Percentiles rank a stretch among this genome's conserved stretches.
These are phyloP conservation scores for Trypanosoma mega DNA, from an alignment of 208 protist species.

Conservation along the genomic window DNA sequence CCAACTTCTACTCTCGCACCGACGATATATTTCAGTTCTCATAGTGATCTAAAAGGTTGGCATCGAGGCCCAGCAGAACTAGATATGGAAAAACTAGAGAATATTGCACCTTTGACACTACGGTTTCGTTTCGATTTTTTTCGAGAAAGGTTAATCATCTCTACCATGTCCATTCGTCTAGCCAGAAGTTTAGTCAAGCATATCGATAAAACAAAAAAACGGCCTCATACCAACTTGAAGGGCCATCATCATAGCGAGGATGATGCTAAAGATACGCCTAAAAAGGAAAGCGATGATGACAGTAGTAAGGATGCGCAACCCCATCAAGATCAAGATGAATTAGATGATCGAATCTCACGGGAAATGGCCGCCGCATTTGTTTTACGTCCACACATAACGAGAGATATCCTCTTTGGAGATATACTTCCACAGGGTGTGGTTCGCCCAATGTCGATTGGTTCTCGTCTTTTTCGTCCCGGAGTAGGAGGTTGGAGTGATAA, in stretches of 20 bases:
- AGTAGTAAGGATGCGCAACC: no score
- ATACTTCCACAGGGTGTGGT: conserved; percentile 37
- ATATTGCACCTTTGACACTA: conserved; percentile 6
- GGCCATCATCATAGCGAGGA: no score
- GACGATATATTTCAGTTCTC: conserved; percentile 37
- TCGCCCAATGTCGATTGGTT: conserved; percentile 42
- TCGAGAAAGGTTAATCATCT: neutral
- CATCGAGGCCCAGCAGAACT: conserved; percentile 17
- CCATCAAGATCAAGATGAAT: no score
- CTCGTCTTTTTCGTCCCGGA: conserved; percentile 29
- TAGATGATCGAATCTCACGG: no score
- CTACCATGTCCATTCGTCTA: no score
- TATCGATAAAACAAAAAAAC: no score
- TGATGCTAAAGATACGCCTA: neutral
- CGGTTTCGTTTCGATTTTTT: conserved; percentile 1
- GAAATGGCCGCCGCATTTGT: neutral
- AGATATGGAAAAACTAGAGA: conserved; percentile 11
- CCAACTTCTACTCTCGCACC: conserved; percentile 44
- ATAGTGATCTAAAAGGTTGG: conserved; percentile 61
- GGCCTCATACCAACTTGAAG: no score
- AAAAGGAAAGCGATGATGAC: neutral
- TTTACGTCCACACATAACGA: neutral
- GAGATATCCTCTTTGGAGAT: conserved; percentile 43
- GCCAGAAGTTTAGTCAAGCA: no score
- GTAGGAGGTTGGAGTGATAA: no score